Conservation (phyloP, 805 yeast species). For the Candida tallmaniae region DNA sequence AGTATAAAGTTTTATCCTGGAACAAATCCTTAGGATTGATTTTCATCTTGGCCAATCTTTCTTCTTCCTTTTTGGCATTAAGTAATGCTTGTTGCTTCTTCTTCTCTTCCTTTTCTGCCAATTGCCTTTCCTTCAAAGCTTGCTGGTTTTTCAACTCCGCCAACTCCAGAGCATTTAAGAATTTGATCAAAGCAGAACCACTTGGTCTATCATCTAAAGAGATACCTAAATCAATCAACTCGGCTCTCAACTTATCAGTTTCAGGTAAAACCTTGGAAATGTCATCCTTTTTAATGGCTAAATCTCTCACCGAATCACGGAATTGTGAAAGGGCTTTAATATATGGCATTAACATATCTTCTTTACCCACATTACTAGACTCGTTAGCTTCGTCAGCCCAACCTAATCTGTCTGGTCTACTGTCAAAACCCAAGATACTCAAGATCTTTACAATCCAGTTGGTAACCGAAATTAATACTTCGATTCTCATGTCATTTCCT, state of each 20-base stretch:
- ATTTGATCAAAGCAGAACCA: slow-evolving; percentile 80
- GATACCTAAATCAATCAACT: slow-evolving; percentile 70
- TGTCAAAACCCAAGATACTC: slow-evolving; percentile 68
- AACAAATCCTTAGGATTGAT: slow-evolving; percentile 72
- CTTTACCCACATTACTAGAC: slow-evolving; percentile 24
- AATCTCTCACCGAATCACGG: slow-evolving; percentile 74
- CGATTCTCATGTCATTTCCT: slow-evolving; percentile 48
- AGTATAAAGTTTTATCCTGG: slow-evolving; percentile 48
- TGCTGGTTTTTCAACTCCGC: slow-evolving; percentile 59
- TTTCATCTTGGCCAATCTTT: slow-evolving; percentile 62
- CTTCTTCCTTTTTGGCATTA: slow-evolving; percentile 60
- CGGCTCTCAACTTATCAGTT: slow-evolving; percentile 70
- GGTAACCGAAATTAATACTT: slow-evolving; percentile 60
- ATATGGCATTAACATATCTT: slow-evolving; percentile 75
- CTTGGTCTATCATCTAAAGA: slow-evolving; percentile 84
- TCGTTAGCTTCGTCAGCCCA: slow-evolving; percentile 52
- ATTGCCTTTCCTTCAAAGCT: slow-evolving; percentile 55
- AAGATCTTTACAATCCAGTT: slow-evolving; percentile 69
- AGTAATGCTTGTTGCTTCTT: slow-evolving; percentile 47
- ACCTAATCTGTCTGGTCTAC: slow-evolving; percentile 68
- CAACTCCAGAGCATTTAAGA: slow-evolving; percentile 66
- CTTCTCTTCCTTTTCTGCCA: slow-evolving; percentile 55
- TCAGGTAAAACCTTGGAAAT: slow-evolving; percentile 54
- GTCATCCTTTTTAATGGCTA: slow-evolving; percentile 62
- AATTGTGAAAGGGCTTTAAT: slow-evolving; percentile 72